These are phyloP conservation scores for Hypoxylon sp. DNA, from an alignment of 2,329 filamentous ascomycete genomes.

Conservation along the genomic window DNA sequence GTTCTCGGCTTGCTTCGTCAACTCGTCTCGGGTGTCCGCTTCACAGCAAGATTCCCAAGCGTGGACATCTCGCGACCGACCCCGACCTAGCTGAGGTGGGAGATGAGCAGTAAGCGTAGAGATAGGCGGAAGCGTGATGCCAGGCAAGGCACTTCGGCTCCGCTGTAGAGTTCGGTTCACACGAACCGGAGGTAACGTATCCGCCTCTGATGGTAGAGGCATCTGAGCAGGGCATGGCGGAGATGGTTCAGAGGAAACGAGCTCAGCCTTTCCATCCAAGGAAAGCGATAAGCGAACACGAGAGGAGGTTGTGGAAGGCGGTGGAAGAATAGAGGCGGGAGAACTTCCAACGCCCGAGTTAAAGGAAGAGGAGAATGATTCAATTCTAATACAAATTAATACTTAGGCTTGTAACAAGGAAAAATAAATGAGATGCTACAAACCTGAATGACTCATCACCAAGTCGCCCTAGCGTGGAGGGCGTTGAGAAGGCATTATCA, in stretches of 20 bases:
- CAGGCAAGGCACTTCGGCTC: conserved; percentile 73
- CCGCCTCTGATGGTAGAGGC: conserved; percentile 56
- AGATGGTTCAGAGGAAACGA: conserved; percentile 75
- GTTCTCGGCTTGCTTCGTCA: conserved; percentile 82
- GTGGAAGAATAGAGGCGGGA: conserved; percentile 49
- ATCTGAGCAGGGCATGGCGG: conserved; percentile 70
- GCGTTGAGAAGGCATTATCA: conserved; percentile 60
- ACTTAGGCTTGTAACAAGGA: background rate
- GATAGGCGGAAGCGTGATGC: conserved; percentile 65
- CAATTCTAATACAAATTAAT: conserved; percentile 48
- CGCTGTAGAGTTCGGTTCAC: conserved; percentile 66
- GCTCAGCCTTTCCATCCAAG: conserved; percentile 88
- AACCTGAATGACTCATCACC: conserved; percentile 59
- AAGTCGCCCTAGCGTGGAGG: conserved; percentile 51
- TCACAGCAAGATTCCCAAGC: conserved; percentile 94
- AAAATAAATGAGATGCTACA: conserved; percentile 38
- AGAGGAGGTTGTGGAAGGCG: conserved; percentile 55
- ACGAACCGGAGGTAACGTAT: conserved; percentile 58
- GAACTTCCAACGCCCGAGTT: conserved; percentile 50
- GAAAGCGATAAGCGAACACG: conserved; percentile 82
- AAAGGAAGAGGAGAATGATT: conserved; percentile 55
- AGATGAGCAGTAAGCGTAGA: conserved; percentile 61
- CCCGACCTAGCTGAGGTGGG: conserved; percentile 66
- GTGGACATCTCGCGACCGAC: conserved; percentile 84
- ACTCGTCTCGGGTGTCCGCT: conserved; percentile 77